Percentiles rank a stretch among this genome's conserved stretches.
phyloP scores from a whole-genome alignment of 768 basidiomycete species.

The Hypholoma sublateritium region DNA sequence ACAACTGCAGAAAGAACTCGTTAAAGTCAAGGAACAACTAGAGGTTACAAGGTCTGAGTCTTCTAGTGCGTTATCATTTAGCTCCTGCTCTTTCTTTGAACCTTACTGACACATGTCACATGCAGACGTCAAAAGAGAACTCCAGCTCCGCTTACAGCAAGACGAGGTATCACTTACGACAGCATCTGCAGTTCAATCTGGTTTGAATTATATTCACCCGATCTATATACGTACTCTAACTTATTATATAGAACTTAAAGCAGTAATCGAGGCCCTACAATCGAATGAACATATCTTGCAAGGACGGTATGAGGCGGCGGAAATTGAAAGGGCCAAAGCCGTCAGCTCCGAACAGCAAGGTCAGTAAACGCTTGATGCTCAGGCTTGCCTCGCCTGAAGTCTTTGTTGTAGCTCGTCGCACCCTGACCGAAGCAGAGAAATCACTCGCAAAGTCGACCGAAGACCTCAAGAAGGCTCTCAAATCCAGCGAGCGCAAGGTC shows the following conservation, averaged over 20 bases:
- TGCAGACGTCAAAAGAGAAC: slow-evolving; percentile 56
- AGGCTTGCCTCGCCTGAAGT: slow-evolving; percentile 7
- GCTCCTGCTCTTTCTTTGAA: no score
- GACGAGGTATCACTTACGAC: slow-evolving; percentile 59
- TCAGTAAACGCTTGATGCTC: slow-evolving; percentile 25
- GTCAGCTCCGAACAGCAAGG: slow-evolving; percentile 65
- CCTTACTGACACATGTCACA: no score
- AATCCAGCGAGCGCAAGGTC: slow-evolving; percentile 49
- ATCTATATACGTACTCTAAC: background rate
- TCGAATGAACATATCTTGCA: slow-evolving; percentile 59
- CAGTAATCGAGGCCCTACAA: slow-evolving; percentile 65
- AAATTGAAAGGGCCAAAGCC: slow-evolving; percentile 65
- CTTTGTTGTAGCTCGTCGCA: slow-evolving; percentile 49
- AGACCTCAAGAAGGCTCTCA: slow-evolving; percentile 52
- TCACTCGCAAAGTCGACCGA: slow-evolving; percentile 47
- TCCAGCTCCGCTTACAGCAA: slow-evolving; percentile 62
- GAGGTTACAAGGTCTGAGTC: slow-evolving; percentile 61
- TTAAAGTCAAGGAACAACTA: slow-evolving; percentile 53
- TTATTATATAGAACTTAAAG: slow-evolving; percentile 51
- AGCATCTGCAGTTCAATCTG: slow-evolving; percentile 58
- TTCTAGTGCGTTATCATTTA: slow-evolving; percentile 39
- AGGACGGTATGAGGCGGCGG: slow-evolving; percentile 62
- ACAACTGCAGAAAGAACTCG: slow-evolving; percentile 54
- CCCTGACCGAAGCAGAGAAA: slow-evolving; percentile 63
- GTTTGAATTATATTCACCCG: slow-evolving; percentile 28